Percentiles rank a stretch among this genome's conserved stretches.
phyloP scores from a whole-genome alignment of 805 yeast genomes.

The Teunomyces kruisii region DNA sequence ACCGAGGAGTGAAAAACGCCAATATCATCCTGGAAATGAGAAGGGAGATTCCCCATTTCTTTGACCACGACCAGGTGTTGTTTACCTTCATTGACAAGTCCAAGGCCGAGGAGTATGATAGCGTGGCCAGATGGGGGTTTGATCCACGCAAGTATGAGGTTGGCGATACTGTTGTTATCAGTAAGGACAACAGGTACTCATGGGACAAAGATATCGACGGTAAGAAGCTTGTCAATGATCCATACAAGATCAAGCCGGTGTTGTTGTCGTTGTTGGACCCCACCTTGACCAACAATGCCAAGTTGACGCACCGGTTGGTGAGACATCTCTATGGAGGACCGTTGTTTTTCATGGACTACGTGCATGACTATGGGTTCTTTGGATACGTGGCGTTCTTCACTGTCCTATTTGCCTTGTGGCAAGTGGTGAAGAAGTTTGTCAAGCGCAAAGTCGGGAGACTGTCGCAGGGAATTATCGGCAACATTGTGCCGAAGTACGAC shows the following conservation, averaged over 20 bases:
- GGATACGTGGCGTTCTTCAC: constrained; percentile 36
- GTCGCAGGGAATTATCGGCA: constrained; percentile 8
- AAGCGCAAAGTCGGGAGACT: not conserved
- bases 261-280: constrained; percentile 42
- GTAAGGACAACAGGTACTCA: constrained; percentile 39
- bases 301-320: constrained; percentile 29
- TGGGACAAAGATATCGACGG: constrained; percentile 41
- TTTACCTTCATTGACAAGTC: constrained; percentile 54
- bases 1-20: constrained; percentile 28
- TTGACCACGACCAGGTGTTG: constrained; percentile 41
- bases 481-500: constrained; percentile 7
- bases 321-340: constrained; percentile 43
- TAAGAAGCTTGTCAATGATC: constrained; percentile 29
- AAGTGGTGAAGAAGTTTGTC: not conserved
- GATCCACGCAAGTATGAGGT: constrained; percentile 29
- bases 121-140: constrained; percentile 37
- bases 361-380: constrained; percentile 44
- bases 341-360: constrained; percentile 41
- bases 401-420: constrained; percentile 9
- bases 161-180: constrained; percentile 60
- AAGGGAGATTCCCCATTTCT: constrained; percentile 48
- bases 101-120: constrained; percentile 28
- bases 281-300: constrained; percentile 11
- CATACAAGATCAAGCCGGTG: constrained; percentile 32
- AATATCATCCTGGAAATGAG: constrained; percentile 50